phyloP scores from a whole-genome alignment of 306 rosid species.

The Malus sylvestris region DNA sequence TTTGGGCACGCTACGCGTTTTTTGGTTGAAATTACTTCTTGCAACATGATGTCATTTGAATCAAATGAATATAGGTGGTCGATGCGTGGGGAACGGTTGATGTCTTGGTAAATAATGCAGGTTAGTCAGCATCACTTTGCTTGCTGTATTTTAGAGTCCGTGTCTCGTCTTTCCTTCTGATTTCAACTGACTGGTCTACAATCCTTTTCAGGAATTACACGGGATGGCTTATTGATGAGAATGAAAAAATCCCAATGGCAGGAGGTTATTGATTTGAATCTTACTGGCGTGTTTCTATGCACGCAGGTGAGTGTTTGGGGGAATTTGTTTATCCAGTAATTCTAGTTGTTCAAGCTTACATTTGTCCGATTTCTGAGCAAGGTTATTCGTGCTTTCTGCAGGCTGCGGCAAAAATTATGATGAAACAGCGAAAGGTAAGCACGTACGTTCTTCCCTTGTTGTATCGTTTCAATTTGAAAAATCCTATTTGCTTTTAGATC shows the following conservation, averaged over 20 bases:
- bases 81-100: conserved; percentile 98
- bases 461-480: background rate
- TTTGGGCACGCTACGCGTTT: background rate
- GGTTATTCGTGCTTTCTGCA: conserved; percentile 25
- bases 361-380: conserved; percentile 1
- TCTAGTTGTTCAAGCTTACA: background rate
- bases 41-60: background rate
- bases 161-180: background rate
- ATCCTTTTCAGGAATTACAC: conserved; percentile 61
- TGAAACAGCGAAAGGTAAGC: conserved; percentile 79
- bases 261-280: conserved; percentile 92
- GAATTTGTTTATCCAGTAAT: background rate
- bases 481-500: background rate
- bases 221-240: conserved; percentile 89
- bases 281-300: conserved; percentile 84
- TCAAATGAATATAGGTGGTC: conserved; percentile 51
- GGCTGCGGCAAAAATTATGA: conserved; percentile 93
- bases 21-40: conserved; percentile 13
- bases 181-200: background rate
- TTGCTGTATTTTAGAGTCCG: background rate
- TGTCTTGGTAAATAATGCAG: conserved; percentile 86
- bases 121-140: conserved; percentile 23
- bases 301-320: conserved; percentile 51
- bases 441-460: background rate
- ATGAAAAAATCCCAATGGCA: conserved; percentile 97